Percentiles rank a stretch among this genome's conserved stretches.
Evolutionary conservation across 495 filamentous ascomycete species (phyloP).

Genomic region (Rostrohypoxylon terebratum): DNA sequence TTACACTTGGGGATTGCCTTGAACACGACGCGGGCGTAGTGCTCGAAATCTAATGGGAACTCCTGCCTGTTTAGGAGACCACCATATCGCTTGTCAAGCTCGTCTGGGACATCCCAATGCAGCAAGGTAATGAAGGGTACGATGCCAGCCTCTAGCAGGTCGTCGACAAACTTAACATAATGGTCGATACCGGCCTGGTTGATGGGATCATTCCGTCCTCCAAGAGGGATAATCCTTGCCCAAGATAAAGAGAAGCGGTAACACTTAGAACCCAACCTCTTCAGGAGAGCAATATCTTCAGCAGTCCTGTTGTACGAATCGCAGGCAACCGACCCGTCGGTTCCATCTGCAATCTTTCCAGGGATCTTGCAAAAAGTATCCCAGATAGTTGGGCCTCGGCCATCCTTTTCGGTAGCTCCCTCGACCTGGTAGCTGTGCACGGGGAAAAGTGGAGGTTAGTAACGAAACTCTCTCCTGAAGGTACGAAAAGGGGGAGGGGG

Average conservation of each 20-base stretch:
- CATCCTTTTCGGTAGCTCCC: slow-evolving; percentile 73
- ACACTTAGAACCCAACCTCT: slow-evolving; percentile 69
- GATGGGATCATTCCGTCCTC: slow-evolving; percentile 70
- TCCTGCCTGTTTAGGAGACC: slow-evolving; percentile 69
- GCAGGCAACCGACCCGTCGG: slow-evolving; percentile 76
- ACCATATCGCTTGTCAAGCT: slow-evolving; percentile 70
- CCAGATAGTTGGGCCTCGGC: slow-evolving; percentile 80
- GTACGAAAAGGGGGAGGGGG: background rate
- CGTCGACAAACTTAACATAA: slow-evolving; percentile 71
- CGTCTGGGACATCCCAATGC: slow-evolving; percentile 73
- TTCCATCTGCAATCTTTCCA: slow-evolving; percentile 78
- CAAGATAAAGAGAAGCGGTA: slow-evolving; percentile 84
- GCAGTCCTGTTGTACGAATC: slow-evolving; percentile 79
- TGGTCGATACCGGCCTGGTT: slow-evolving; percentile 70
- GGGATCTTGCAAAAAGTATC: slow-evolving; percentile 79
- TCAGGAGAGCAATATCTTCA: slow-evolving; percentile 79
- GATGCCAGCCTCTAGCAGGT: slow-evolving; percentile 69
- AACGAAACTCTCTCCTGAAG: slow-evolving; percentile 2
- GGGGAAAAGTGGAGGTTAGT: slow-evolving; percentile 36
- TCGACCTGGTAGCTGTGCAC: slow-evolving; percentile 77
- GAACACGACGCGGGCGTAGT: slow-evolving; percentile 69
- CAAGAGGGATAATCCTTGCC: slow-evolving; percentile 77
- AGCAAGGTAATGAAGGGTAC: slow-evolving; percentile 71
- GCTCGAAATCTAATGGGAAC: slow-evolving; percentile 69
- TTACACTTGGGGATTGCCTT: slow-evolving; percentile 69